Evolutionary conservation across 140 eudicot species (phyloP).

Genomic region (Erigeron philadelphicus): DNA sequence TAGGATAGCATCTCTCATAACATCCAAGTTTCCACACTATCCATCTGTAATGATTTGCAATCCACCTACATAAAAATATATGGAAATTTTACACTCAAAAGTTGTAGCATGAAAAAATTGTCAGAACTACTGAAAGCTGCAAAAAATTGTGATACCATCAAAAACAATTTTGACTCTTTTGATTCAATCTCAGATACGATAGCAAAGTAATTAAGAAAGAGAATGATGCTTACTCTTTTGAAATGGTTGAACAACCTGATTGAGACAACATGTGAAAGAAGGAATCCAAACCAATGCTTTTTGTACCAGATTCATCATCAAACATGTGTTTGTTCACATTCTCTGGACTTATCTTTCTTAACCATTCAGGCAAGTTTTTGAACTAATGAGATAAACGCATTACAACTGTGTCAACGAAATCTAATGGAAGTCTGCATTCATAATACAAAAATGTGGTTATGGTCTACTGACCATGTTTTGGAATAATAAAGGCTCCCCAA

Average conservation of each 20-base stretch:
- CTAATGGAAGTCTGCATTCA: slow-evolving; percentile 12
- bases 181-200: neutral
- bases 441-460: slow-evolving; percentile 24
- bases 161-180: no score
- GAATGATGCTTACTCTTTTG: slow-evolving; percentile 52
- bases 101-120: neutral
- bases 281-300: slow-evolving; percentile 48
- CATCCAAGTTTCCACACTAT: slow-evolving; percentile 95
- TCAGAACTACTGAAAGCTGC: neutral
- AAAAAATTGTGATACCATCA: no score
- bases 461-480: slow-evolving; percentile 43
- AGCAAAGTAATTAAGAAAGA: neutral
- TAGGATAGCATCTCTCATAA: slow-evolving; percentile 81
- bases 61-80: slow-evolving; percentile 51
- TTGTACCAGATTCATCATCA: slow-evolving; percentile 37
- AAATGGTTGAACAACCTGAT: slow-evolving; percentile 59
- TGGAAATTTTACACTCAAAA: slow-evolving; percentile 8
- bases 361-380: slow-evolving; percentile 51
- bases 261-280: slow-evolving; percentile 60
- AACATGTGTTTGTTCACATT: slow-evolving; percentile 55
- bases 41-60: slow-evolving; percentile 92
- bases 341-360: slow-evolving; percentile 55
- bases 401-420: slow-evolving; percentile 16
- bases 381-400: slow-evolving; percentile 34
- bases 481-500: slow-evolving; percentile 51